Base-by-base conservation (phyloP, 176 grass and related monocot genomes). In the Alopecurus myosuroides region DNA sequence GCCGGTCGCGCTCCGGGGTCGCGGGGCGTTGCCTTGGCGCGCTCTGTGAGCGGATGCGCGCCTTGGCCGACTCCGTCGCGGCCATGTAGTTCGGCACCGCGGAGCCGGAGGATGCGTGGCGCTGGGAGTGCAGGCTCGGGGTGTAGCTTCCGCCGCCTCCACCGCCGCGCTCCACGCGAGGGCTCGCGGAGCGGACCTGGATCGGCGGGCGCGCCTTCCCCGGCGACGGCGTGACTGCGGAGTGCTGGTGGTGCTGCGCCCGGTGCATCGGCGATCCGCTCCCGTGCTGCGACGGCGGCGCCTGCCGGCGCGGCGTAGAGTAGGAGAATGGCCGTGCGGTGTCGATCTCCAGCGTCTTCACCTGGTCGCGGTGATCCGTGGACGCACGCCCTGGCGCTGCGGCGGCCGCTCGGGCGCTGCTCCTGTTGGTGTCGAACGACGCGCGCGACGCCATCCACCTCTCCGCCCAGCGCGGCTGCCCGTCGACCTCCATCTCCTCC, bases 331-430 rank as follows among this genome's bases (percentile, higher is more conserved):
- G 97, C 2, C 89, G 85, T 29, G 84, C 88, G 3, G 93, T 92
- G 81, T 98, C 93, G 18, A 98, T 90, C 91, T 98, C 97, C 45
- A 98, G 44, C 22, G 93, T 95, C 89, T 98, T 98, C 28, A 95
- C 84, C 0, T 79, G 91, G 62, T 94, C 93, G 18, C 88, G 85
- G 40, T 92, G 88, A 39, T 95, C 93, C 55, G 86, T 83, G 35
- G 93, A 98, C 66, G 87, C 81, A 70, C 97, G 86, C 14, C 86
- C 86, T 20, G 82, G 84, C 14, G n/a, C 57, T 4, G 69, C 78
- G 19, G 25, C 76, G 28, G 37, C 71, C 17, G 44, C 39, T 22
- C 84, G 77, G n/a, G 70, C 11, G 89, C 63, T 89, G 88, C 91
- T 89, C 65, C 88, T 74, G 82, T 29, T 89, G 20, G 90, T 95